Percentiles rank a stretch among this genome's conserved stretches.
Conservation (phyloP, 768 basidiomycete species). For the Trametes coccinea region DNA sequence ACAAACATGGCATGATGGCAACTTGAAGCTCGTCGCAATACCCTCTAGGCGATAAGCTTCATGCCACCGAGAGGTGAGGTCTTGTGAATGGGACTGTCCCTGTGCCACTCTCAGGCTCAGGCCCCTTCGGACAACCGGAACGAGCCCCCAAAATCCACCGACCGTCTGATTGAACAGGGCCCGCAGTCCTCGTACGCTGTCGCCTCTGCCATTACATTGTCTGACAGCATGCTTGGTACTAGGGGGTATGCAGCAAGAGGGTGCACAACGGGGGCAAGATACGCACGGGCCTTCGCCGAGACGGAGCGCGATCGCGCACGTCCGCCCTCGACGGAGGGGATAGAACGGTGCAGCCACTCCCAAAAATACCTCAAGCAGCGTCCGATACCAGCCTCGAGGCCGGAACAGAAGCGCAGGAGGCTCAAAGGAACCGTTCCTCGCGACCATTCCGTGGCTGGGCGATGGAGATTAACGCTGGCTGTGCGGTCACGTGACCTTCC, state of each 20-base stretch:
- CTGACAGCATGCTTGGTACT: background rate
- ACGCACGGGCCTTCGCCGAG: background rate
- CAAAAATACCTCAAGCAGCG: constrained; percentile 2
- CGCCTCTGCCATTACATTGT: background rate
- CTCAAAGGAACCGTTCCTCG: constrained; percentile 1
- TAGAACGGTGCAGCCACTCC: background rate
- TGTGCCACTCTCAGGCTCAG: background rate
- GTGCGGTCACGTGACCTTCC: background rate
- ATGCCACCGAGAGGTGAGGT: background rate
- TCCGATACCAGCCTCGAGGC: constrained; percentile 13
- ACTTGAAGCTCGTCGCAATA: too few relatives aligned
- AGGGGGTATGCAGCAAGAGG: background rate
- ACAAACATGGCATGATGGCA: too few relatives aligned
- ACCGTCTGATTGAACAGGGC: background rate
- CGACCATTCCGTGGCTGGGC: constrained; percentile 4
- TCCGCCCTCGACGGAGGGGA: background rate
- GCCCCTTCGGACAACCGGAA: background rate
- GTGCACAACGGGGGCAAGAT: background rate
- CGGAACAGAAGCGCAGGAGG: background rate
- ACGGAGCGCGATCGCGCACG: background rate
- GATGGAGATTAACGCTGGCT: constrained; percentile 16
- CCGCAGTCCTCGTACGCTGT: background rate
- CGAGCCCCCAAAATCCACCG: background rate
- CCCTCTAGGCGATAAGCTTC: too few relatives aligned
- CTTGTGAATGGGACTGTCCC: background rate